Base-by-base conservation (phyloP, 176 grass and related monocot species). In the Elymus sibiricus region DNA sequence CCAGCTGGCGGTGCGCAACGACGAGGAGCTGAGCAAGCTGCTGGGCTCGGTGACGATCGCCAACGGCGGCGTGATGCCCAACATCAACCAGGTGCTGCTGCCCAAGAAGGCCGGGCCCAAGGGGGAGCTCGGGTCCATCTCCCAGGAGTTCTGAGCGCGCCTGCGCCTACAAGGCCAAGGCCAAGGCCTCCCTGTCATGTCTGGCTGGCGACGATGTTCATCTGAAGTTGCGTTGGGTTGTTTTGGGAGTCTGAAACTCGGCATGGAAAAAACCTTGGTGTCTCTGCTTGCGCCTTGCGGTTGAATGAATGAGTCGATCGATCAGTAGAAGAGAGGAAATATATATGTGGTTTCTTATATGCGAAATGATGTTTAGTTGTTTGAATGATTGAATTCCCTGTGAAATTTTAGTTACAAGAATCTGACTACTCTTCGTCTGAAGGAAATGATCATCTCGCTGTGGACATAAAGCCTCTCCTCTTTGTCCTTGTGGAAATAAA, bases 11-110 rank as follows among this genome's bases (percentile, higher is more conserved):
- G 89, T 90, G 44, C 59, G 85, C 2, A 90, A 90, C 75, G 89
- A 90, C 67, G 89, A 90, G 80, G 89, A 90, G 67, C 89, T 87
- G 66, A 74, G 89, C 80, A 90, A 67, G 84, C 75, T 87, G 26
- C 84, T 87, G 59, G 89, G 89, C 35, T 24, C 58, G 35, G 85
- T 87, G 43, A 90, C 89, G 58, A 90, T 90, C 59, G 80, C 89
- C 5, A 81, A 81, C 43, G 89, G 80, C 75, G 89, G 89, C 67
- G 89, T 90, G 16, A 32, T 90, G 75, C 84, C 85, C 59, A 90
- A 90, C 85, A 90, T 90, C 15, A 46, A 90, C 11, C 26, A 28
- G 58, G 63, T 46, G 15, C 85, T 90, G 46, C 89, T 90, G 26
- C 89, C 89, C 21, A 90, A 90, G 85, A 90, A 90, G 80, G 67